Evolutionary conservation across 1,284 basidiomycete species (phyloP), one percentile per base, ranked within the genome.

Genomic region (Papiliotrema terrestris): DNA sequence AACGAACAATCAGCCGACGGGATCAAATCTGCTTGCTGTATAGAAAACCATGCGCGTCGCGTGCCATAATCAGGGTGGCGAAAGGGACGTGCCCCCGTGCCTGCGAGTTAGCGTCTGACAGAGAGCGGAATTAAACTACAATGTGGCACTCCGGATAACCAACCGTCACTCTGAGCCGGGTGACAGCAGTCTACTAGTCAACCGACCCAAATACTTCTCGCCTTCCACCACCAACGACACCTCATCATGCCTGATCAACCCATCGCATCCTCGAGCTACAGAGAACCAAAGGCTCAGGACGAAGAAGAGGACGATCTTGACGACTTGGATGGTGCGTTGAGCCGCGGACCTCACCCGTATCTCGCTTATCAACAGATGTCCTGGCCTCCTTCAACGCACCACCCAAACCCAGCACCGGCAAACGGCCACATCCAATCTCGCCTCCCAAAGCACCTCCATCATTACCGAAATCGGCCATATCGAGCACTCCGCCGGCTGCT

Each of bases 281-380:
- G 51, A 5, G 32, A 55, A 20, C 53, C 56, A 38, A 56, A 54
- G 20, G 68, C 65, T 3, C 60, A 69, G 4, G 69, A 72, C 29
- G 71, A 73, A 23, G 70, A 71, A n/a, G 67, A 71, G 13, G 72
- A 74, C 35, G 73, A 75, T 56, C 59, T 75, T 6, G 69, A 71
- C 43, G 72, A 72, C 48, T 59, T 74, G 2, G 73, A 75, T 48
- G 71, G 73, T 73, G 41, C n/a, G 68, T 19, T 29, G 11, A 20
- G 22, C 5, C 17, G 37, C 15, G 37, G n/a, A 37, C 45, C 22
- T 25, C 4, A 22, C n/a, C 19, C 20, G 25, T 42, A 25, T 19
- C 20, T 45, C 41, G 14, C 43, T 39, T 29, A 23, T 23, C 29
- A 26, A 8, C 49, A 76, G 74, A 76, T 55, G 74, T 75, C 9